A percentile compares a stretch with the other conserved stretches of the same genome.
Evolutionary conservation across 2,329 filamentous ascomycete species (phyloP).

Genomic region (Xylaria sp.): DNA sequence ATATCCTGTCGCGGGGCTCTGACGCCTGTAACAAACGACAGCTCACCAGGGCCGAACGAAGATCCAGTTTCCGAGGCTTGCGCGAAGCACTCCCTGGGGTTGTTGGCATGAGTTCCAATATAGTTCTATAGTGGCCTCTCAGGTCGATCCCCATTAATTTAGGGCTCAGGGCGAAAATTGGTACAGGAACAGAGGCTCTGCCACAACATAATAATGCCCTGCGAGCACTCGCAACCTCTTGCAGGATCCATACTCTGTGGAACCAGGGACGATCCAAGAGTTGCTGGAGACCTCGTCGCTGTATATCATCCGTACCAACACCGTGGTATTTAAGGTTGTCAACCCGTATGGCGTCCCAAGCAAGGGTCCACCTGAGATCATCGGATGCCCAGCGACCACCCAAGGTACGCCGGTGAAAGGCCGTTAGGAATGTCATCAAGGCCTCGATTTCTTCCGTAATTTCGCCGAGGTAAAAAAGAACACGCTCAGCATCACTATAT

Average conservation of each 20-base stretch:
- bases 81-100: not conserved
- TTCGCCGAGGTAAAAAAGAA: constrained; percentile 27
- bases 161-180: constrained; percentile 12
- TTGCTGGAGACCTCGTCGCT: not conserved
- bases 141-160: not conserved
- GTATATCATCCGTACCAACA: not conserved
- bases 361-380: constrained; percentile 7
- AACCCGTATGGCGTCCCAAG: not conserved
- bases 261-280: constrained; percentile 15
- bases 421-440: too few relatives aligned
- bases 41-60: not conserved
- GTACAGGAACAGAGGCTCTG: not conserved
- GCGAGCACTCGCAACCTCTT: constrained; percentile 27
- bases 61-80: not conserved
- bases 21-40: constrained; percentile 6
- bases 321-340: not conserved
- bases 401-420: too few relatives aligned
- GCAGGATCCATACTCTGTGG: constrained; percentile 25
- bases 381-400: not conserved
- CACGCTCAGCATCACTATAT: constrained; percentile 25
- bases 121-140: too few relatives aligned
- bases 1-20: constrained; percentile 24
- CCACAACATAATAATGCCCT: constrained; percentile 17
- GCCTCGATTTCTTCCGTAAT: too few relatives aligned
- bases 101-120: too few relatives aligned